Percentiles rank a stretch among this genome's conserved stretches.
phyloP scores from a whole-genome alignment of 306 rosid genomes.

The Cicer arietinum region DNA sequence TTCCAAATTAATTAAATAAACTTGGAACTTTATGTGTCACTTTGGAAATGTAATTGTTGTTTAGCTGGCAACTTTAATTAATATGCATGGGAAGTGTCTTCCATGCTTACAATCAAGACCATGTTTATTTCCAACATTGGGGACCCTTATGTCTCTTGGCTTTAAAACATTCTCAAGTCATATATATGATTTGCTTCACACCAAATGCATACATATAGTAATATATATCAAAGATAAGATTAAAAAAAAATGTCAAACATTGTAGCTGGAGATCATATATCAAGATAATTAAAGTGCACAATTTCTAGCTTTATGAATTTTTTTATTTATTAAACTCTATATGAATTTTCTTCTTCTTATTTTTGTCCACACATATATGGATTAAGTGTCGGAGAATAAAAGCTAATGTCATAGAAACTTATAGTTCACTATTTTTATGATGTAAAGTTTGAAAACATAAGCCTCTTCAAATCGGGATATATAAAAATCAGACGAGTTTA shows the following conservation, averaged over 20 bases:
- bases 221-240: constrained; percentile 34
- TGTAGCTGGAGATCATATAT: constrained; percentile 36
- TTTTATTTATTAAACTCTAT: not conserved
- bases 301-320: constrained; percentile 33
- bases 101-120: constrained; percentile 57
- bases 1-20: not conserved
- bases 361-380: constrained; percentile 40
- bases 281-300: constrained; percentile 19
- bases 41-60: constrained; percentile 48
- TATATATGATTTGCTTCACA: constrained; percentile 39
- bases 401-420: not conserved
- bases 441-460: constrained; percentile 16
- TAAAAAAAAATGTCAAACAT: constrained; percentile 38
- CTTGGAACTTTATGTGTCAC: constrained; percentile 39
- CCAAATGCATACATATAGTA: constrained; percentile 17
- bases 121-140: constrained; percentile 54
- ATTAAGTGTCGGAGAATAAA: constrained; percentile 20
- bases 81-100: constrained; percentile 52
- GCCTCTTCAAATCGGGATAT: not conserved
- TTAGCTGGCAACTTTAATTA: constrained; percentile 50
- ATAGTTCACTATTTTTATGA: not conserved
- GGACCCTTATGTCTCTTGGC: constrained; percentile 57
- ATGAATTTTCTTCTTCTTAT: constrained; percentile 28
- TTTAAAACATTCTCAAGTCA: constrained; percentile 42
- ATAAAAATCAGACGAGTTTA: too few species aligned